Evolutionary conservation across 1,284 basidiomycete species (phyloP).

Genomic region (Cystobasidiaceae sp.): DNA sequence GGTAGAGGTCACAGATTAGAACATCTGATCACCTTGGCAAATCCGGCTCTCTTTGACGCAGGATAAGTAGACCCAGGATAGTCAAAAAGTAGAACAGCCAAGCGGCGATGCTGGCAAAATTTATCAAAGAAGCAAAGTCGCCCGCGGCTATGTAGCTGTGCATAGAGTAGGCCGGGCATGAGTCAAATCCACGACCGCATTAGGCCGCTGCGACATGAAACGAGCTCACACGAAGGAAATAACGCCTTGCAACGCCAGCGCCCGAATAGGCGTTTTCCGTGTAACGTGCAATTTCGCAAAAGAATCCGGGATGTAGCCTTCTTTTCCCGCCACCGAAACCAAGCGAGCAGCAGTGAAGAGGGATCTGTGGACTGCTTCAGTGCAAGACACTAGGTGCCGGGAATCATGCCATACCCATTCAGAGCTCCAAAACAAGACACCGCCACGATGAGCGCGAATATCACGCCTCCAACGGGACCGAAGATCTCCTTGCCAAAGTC

Average conservation of each 20-base stretch:
- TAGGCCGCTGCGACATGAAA: neutral
- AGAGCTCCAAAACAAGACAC: constrained; percentile 90
- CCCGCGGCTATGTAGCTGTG: constrained; percentile 67
- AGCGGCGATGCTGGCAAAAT: constrained; percentile 73
- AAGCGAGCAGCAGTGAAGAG: constrained; percentile 57
- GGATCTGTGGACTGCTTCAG: neutral
- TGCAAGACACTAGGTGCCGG: neutral
- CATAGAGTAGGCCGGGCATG: neutral
- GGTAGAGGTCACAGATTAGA: neutral
- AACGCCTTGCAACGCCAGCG: constrained; percentile 64
- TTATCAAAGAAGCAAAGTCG: constrained; percentile 78
- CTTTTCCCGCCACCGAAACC: constrained; percentile 80
- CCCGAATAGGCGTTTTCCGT: constrained; percentile 77
- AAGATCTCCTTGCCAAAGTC: constrained; percentile 87
- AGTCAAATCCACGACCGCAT: neutral
- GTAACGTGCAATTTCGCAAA: constrained; percentile 70
- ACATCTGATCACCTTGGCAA: constrained; percentile 53
- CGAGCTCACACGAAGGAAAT: constrained; percentile 57
- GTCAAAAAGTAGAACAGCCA: constrained; percentile 92
- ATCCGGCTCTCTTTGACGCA: constrained; percentile 85
- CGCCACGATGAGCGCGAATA: constrained; percentile 86
- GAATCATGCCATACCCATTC: constrained; percentile 53
- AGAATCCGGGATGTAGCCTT: constrained; percentile 75
- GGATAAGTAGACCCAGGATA: constrained; percentile 77
- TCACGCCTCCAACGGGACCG: constrained; percentile 73